These are phyloP conservation scores for Fusarium floridanum DNA, from an alignment of 2,329 filamentous ascomycete genomes.

Conservation along the genomic window DNA sequence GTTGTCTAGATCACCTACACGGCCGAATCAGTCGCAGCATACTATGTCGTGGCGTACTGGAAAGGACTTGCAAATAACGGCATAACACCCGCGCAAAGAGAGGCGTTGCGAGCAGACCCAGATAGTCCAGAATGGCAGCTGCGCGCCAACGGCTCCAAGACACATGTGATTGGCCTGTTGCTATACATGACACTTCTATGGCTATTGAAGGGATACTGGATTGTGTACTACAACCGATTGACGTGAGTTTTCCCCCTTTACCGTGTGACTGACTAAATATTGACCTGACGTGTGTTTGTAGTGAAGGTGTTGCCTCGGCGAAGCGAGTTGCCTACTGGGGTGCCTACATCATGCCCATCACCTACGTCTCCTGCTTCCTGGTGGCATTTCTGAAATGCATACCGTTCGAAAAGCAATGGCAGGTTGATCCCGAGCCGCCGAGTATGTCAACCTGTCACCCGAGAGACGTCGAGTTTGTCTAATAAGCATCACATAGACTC, in stretches of 20 bases:
- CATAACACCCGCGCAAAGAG: slow-evolving; percentile 13
- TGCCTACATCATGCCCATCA: slow-evolving; percentile 12
- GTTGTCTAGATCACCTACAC: background rate
- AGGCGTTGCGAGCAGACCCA: background rate
- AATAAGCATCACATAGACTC: background rate
- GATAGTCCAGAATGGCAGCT: slow-evolving; percentile 10
- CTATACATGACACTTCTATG: slow-evolving; percentile 17
- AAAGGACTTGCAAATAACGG: slow-evolving; percentile 15
- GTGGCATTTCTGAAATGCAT: slow-evolving; percentile 23
- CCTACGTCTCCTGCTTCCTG: slow-evolving; percentile 17
- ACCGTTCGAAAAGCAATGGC: slow-evolving; percentile 23
- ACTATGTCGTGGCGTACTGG: slow-evolving; percentile 15
- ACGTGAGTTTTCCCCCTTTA: background rate
- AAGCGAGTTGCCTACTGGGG: slow-evolving; percentile 18
- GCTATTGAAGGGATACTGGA: slow-evolving; percentile 18
- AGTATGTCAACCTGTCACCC: background rate
- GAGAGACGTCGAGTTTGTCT: background rate
- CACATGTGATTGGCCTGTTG: slow-evolving; percentile 11
- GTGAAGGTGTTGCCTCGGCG: slow-evolving; percentile 9
- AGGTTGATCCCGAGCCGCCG: slow-evolving; percentile 18
- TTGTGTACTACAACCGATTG: slow-evolving; percentile 13
- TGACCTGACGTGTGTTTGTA: background rate
- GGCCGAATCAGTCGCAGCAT: slow-evolving; percentile 17
- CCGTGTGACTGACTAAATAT: background rate
- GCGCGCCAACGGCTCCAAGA: slow-evolving; percentile 12